These are phyloP conservation scores for Boletus rex-veris DNA, from an alignment of 768 basidiomycete species.

Conservation along the genomic window DNA sequence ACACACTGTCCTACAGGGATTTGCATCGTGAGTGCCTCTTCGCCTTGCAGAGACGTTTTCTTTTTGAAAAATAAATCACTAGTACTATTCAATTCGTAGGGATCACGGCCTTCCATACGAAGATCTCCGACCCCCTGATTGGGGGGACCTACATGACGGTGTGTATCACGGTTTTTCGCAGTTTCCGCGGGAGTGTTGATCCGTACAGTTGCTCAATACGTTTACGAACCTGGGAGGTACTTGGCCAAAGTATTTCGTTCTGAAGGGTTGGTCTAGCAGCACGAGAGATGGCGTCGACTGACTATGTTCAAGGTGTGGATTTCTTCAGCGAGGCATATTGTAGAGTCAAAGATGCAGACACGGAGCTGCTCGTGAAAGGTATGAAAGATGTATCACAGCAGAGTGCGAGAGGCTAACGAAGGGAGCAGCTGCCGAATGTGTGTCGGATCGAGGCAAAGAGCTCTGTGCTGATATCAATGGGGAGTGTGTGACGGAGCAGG, in stretches of 20 bases:
- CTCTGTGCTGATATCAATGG: conserved; percentile 74
- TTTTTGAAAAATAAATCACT: neutral
- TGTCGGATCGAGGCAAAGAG: conserved; percentile 86
- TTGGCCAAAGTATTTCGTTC: conserved; percentile 94
- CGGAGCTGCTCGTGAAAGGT: conserved; percentile 56
- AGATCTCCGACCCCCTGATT: conserved; percentile 92
- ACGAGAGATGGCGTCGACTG: conserved; percentile 2
- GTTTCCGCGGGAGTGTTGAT: conserved; percentile 6
- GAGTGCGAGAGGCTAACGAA: conserved; percentile 8
- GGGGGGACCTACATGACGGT: conserved; percentile 99
- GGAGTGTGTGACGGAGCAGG: conserved; percentile 74
- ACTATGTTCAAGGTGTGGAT: conserved; percentile 65
- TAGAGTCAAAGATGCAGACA: conserved; percentile 56
- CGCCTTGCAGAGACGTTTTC: neutral
- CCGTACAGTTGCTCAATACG: conserved; percentile 80
- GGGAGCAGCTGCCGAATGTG: conserved; percentile 73
- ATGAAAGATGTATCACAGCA: conserved; percentile 5
- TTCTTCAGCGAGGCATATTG: conserved; percentile 83
- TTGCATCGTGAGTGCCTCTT: conserved; percentile 64
- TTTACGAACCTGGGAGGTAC: conserved; percentile 97
- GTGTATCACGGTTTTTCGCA: conserved; percentile 23
- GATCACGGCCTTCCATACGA: conserved; percentile 97
- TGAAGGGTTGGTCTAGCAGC: conserved; percentile 58
- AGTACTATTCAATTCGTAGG: conserved; percentile 99
- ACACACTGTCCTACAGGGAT: conserved; percentile 79